Percentiles rank a stretch among this genome's conserved stretches.
phyloP scores from a whole-genome alignment of 345 rosid species.

The Corchorus olitorius region DNA sequence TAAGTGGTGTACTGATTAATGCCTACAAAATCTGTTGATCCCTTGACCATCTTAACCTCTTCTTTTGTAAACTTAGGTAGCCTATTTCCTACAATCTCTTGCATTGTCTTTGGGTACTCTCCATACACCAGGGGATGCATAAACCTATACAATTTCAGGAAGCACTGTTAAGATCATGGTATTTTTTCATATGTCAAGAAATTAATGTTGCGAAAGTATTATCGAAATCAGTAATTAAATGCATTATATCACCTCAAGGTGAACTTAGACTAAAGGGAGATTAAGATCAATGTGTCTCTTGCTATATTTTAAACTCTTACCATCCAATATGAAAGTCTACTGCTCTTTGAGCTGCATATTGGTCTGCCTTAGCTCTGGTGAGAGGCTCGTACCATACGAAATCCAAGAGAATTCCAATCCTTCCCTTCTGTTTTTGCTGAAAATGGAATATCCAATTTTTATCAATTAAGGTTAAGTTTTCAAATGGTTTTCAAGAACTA shows the following conservation, averaged over 20 bases:
- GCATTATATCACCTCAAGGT: background rate
- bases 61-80: slow-evolving; percentile 79
- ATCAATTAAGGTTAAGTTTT: background rate
- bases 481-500: background rate
- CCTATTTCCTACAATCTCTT: slow-evolving; percentile 69
- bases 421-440: slow-evolving; percentile 82
- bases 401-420: slow-evolving; percentile 84
- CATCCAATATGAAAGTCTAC: slow-evolving; percentile 96
- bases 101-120: slow-evolving; percentile 88
- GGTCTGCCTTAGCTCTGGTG: slow-evolving; percentile 81
- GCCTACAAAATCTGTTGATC: slow-evolving; percentile 88
- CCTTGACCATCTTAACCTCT: slow-evolving; percentile 85
- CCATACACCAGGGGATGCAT: slow-evolving; percentile 92
- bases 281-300: background rate
- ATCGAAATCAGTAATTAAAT: background rate
- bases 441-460: background rate
- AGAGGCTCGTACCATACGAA: slow-evolving; percentile 98
- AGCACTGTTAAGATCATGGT: background rate
- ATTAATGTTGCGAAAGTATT: background rate
- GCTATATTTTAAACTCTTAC: slow-evolving; percentile 35
- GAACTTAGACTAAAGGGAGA: background rate
- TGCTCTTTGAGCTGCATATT: slow-evolving; percentile 91
- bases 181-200: background rate
- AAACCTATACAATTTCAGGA: slow-evolving; percentile 49
- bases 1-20: slow-evolving; percentile 90